phyloP scores from a whole-genome alignment of 176 grass and related monocot genomes.

The Phyllostachys edulis region DNA sequence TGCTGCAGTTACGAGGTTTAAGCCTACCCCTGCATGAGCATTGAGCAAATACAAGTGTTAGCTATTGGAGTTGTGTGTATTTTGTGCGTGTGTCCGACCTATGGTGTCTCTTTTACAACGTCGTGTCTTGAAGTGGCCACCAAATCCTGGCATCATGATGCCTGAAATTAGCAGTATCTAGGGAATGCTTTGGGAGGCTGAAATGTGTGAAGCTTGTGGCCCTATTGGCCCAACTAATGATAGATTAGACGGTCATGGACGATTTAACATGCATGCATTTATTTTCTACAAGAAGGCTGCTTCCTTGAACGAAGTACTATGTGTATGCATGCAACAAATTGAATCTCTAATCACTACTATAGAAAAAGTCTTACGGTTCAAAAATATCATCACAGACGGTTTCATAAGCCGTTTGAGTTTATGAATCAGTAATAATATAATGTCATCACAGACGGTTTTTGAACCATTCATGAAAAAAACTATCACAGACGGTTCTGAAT shows the following conservation, averaged over 20 bases:
- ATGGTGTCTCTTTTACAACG: neutral
- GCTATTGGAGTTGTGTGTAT: neutral
- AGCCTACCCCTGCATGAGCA: neutral
- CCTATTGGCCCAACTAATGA: neutral
- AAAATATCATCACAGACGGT: no score
- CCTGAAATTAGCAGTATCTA: neutral
- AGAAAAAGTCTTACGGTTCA: no score
- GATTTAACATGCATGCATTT: neutral
- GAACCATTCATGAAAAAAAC: no score
- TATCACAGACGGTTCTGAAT: no score
- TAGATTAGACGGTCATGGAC: neutral
- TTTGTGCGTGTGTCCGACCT: slow-evolving; percentile 5
- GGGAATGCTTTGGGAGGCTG: neutral
- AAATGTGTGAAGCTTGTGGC: neutral
- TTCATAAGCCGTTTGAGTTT: no score
- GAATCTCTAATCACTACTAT: no score
- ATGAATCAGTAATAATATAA: no score
- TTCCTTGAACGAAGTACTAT: neutral
- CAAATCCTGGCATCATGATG: neutral
- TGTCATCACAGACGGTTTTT: no score
- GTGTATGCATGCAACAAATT: neutral
- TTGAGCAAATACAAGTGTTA: neutral
- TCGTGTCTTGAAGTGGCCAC: neutral
- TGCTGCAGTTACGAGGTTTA: neutral
- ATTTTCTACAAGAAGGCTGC: neutral